Base-by-base conservation (phyloP, 768 basidiomycete genomes). In the Mycena pura region DNA sequence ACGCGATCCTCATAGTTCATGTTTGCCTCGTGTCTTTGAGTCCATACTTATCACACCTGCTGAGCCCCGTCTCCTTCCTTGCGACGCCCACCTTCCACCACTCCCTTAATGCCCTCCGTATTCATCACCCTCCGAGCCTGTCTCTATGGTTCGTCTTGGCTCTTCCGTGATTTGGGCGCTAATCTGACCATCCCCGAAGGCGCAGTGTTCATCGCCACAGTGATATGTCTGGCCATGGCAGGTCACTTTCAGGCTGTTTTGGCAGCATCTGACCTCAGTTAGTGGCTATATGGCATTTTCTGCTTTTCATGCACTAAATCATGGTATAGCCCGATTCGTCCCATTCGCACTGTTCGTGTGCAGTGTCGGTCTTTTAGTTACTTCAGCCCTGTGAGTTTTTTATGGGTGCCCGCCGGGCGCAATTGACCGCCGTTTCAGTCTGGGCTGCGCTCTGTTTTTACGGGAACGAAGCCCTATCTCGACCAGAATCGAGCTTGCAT, bases 281-380 rank as follows among this genome's bases (percentile, higher is more conserved):
- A 72, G 89, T 71, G 6, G 46, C 14, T 58, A 3, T 21, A 13
- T 38, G n/a, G n/a, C n/a, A n/a, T 34, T 27, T 36, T 24, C 7
- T 50, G 25, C 40, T 57, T 29, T 66, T 48, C 51, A 48, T 34
- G 55, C 43, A 56, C 53, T 59, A 44, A 53, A 46, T 47, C 22
- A 28, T 43, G 43, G 28, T 53, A 8, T 68, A 94, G 92, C 92
- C 77, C 91, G 88, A 77, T 94, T 93, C 71, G 87, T 94, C 36
- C 92, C 92, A 17, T 91, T 92, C 70, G 88, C 92, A 52, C 84
- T 94, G 70, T 93, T 93, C 67, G 90, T 92, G 41, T 90, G 87
- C 69, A 81, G 82, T 39, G 84, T 83, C 34, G 91, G 89, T 70
- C 70, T 93, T 71, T 73, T 91, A 64, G 84, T 92, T 67, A 82